phyloP scores from a whole-genome alignment of 768 basidiomycete species.

The Auricularia heimuer region DNA sequence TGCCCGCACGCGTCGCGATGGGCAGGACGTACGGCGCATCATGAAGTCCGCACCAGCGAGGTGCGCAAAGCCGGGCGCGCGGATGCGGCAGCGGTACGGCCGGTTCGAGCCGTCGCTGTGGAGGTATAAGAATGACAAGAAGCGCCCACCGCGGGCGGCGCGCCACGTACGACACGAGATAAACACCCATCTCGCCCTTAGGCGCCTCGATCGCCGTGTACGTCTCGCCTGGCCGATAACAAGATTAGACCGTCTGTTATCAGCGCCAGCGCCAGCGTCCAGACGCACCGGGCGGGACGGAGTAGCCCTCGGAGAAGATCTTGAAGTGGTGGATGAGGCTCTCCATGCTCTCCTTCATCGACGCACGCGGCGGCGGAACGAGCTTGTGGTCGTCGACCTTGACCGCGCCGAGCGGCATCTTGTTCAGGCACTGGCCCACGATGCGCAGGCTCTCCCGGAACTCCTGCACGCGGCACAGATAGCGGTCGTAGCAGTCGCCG shows the following conservation, averaged over 20 bases:
- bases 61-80: conserved; percentile 94
- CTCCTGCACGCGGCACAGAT: conserved; percentile 95
- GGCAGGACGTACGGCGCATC: conserved; percentile 69
- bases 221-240: conserved; percentile 46
- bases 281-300: conserved; percentile 68
- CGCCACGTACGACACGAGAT: conserved; percentile 77
- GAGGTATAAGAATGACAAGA: no score
- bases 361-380: conserved; percentile 88
- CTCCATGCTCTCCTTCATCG: conserved; percentile 99
- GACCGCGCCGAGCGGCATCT: conserved; percentile 86
- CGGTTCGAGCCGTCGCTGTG: conserved; percentile 85
- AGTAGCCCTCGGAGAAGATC: conserved; percentile 95
- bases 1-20: conserved; percentile 6
- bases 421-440: conserved; percentile 87
- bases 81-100: conserved; percentile 94
- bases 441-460: conserved; percentile 92
- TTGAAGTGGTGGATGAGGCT: conserved; percentile 98
- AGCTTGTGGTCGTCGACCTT: conserved; percentile 98
- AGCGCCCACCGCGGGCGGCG: background rate
- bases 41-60: conserved; percentile 95
- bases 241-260: background rate
- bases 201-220: conserved; percentile 97
- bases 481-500: conserved; percentile 97
- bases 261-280: background rate
- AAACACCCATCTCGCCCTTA: conserved; percentile 98